Base-by-base conservation (phyloP, 257 asterid species). In the Rauvolfia tetraphylla region DNA sequence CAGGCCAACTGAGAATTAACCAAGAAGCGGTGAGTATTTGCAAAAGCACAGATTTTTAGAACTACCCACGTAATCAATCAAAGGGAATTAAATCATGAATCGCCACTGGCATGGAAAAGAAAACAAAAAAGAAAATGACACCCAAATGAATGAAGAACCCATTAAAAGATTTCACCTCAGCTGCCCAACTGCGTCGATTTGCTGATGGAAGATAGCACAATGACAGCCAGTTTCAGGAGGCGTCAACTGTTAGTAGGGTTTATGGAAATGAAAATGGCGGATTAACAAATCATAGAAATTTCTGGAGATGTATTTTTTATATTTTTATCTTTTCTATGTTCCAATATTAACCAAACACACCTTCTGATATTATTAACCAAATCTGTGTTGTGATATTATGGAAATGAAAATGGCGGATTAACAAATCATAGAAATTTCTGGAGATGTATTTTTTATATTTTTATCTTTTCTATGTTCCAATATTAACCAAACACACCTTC, bases 121-220 rank as follows among this genome's bases (percentile, higher is more conserved):
- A 58, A 58, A 58, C 68, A 62, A 62, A 62, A 41, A 62, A 58
- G n/a, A 62, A 29, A 63, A 58, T 58, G 34, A 58, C 23, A 25
- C 5, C n/a, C 14, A 31, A 62, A 23, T 4, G 23, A 63, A 33
- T 20, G 4, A 20, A 65, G 20, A 67, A 67, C 18, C 25, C 72
- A 67, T 17, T 20, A 22, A 66, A 22, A 42, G 29, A 22, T 5
- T 67, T 39, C 17, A 67, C 72, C 72, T 67, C 17, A 67, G 72
- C 38, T 67, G 18, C 51, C 29, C 72, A 67, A 38, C 18, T 9
- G 49, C 49, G 72, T 67, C 51, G 49, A 67, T 67, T 67, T 8
- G 48, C 23, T 20, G 31, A 67, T 36, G 51, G 72, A 38, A 66
- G 31, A 61, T 34, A 58, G 66, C 44, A 41, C 44, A 41, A 41